A percentile compares a stretch with the other conserved stretches of the same genome.
Evolutionary conservation across 371 early-diverging fungal genomes (phyloP).

Genomic region (Ordospora colligata): DNA sequence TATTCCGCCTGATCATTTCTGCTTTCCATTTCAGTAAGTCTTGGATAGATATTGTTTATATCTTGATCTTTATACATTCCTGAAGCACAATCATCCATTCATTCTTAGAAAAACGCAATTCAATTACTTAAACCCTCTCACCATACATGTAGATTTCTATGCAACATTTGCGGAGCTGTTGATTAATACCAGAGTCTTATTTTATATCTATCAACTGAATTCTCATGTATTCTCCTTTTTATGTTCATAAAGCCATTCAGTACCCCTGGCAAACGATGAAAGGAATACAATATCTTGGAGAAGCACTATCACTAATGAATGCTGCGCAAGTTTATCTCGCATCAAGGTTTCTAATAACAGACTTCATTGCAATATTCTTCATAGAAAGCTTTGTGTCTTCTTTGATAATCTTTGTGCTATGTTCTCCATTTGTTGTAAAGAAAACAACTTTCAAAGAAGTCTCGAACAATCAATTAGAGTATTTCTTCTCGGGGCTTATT

Average conservation of each 20-base stretch:
- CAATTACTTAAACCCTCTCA: no score
- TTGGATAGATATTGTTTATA: no score
- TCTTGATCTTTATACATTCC: no score
- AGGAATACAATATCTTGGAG: neutral
- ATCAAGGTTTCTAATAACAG: neutral
- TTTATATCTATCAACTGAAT: no score
- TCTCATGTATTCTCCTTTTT: neutral
- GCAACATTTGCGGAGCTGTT: no score
- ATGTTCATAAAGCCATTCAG: neutral
- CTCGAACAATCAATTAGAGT: neutral
- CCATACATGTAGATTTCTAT: no score
- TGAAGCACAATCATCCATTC: no score
- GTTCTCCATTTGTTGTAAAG: neutral
- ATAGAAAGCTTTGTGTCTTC: neutral
- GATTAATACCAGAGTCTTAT: no score
- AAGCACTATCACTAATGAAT: neutral
- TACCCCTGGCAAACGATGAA: slow-evolving; percentile 1
- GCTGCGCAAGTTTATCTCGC: neutral
- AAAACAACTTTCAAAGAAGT: neutral
- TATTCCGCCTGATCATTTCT: no score
- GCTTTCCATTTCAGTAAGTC: no score
- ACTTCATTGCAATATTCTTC: neutral
- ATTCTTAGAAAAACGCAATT: no score
- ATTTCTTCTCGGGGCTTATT: neutral
- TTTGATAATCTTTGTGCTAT: neutral